These are phyloP conservation scores for Dryadomyces quercus-mongolicae DNA, from an alignment of 2,329 filamentous ascomycete genomes.

Conservation along the genomic window DNA sequence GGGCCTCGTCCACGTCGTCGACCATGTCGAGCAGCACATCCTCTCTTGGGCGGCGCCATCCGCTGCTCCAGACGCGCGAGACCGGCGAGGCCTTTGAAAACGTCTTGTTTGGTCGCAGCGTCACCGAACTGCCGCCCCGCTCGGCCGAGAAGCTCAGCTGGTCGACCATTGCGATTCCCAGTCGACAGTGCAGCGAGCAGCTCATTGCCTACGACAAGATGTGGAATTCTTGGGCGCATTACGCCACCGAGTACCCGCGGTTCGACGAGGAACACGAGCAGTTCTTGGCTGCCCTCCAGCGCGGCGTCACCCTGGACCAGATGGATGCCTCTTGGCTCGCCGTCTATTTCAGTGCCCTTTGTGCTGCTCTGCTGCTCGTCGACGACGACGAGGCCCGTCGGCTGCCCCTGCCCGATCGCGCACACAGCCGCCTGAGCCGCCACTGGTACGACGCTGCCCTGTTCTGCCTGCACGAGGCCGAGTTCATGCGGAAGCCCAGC, in stretches of 20 bases:
- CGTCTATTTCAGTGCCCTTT: background rate
- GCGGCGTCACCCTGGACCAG: background rate
- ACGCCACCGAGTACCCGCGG: background rate
- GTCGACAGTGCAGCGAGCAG: background rate
- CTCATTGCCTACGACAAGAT: constrained; percentile 2
- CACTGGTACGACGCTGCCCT: constrained; percentile 1
- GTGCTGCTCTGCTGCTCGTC: background rate
- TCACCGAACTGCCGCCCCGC: background rate
- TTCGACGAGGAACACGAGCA: background rate
- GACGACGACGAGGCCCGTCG: background rate
- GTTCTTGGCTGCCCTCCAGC: background rate
- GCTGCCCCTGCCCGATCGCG: background rate
- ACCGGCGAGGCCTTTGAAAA: background rate
- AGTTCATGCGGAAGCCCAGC: background rate
- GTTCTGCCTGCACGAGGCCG: background rate
- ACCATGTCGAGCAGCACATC: no score
- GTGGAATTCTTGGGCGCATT: constrained; percentile 2
- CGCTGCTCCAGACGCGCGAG: background rate
- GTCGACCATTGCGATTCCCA: background rate
- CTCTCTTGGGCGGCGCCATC: no score
- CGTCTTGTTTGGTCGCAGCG: background rate
- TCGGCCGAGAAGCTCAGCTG: background rate
- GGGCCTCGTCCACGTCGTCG: background rate
- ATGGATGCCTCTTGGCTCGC: background rate
- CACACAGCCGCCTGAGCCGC: background rate